A percentile compares a stretch with the other conserved stretches of the same genome.
Conservation (phyloP, 345 rosid genomes). For the Clarkia xantiana region DNA sequence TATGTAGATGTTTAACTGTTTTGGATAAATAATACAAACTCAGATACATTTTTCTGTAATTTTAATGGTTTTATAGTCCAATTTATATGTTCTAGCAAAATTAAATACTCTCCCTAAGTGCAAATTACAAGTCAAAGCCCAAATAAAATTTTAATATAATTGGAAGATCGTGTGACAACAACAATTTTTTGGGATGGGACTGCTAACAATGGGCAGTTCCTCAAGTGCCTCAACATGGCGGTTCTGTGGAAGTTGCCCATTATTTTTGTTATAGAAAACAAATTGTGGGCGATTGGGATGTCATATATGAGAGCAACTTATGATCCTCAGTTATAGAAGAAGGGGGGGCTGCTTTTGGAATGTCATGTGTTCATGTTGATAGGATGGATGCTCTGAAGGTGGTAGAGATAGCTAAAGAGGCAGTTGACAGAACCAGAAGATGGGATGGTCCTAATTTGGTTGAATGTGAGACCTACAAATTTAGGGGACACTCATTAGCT, state of each 20-base stretch:
- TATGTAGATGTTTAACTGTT: no score
- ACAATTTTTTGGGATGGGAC: conserved; percentile 53
- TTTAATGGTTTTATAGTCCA: no score
- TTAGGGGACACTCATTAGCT: conserved; percentile 57
- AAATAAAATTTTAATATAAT: no score
- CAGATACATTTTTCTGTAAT: no score
- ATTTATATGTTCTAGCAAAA: no score
- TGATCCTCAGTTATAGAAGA: conserved; percentile 51
- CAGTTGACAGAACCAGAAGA: conserved; percentile 38
- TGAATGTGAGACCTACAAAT: conserved; percentile 50
- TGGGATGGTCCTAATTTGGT: conserved; percentile 53
- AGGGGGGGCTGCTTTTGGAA: conserved; percentile 45
- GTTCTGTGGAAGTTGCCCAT: conserved; percentile 49
- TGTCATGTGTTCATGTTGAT: conserved; percentile 49
- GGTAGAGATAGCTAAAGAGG: conserved; percentile 41
- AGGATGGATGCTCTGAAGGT: conserved; percentile 58
- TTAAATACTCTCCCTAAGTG: no score
- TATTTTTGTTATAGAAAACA: conserved; percentile 51
- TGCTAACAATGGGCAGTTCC: conserved; percentile 50
- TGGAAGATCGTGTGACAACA: conserved; percentile 32
- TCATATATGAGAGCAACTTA: conserved; percentile 47
- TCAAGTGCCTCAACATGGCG: conserved; percentile 54
- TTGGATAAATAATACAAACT: no score
- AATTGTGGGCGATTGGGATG: conserved; percentile 61
- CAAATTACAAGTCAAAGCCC: no score